These are phyloP conservation scores for Calonectria pauciramosa DNA, from an alignment of 2,329 filamentous ascomycete species.

Conservation along the genomic window DNA sequence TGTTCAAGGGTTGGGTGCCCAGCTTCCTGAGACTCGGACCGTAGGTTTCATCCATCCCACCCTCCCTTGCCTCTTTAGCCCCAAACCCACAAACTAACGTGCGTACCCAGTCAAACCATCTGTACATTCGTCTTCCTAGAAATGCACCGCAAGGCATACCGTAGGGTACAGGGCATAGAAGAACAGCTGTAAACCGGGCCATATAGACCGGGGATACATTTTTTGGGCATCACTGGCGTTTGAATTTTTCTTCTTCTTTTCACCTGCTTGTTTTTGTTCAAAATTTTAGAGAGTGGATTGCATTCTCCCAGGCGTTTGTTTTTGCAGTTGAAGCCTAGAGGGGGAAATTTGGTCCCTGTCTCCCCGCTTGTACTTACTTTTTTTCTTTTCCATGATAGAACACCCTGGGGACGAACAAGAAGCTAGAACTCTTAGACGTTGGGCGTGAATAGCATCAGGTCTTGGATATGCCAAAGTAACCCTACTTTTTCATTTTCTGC, in stretches of 20 bases:
- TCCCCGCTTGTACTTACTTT: constrained; percentile 21
- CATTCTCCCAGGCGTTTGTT: constrained; percentile 44
- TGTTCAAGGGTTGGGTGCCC: constrained; percentile 94
- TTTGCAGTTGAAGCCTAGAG: constrained; percentile 21
- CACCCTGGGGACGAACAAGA: neutral
- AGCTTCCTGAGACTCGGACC: constrained; percentile 76
- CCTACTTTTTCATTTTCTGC: neutral
- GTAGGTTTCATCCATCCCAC: constrained; percentile 55
- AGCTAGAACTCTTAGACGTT: neutral
- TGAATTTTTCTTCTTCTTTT: constrained; percentile 23
- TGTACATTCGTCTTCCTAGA: constrained; percentile 90
- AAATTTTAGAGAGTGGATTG: constrained; percentile 30
- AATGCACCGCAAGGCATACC: constrained; percentile 85
- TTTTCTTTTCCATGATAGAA: constrained; percentile 10
- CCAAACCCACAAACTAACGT: constrained; percentile 26
- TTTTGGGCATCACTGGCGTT: constrained; percentile 41
- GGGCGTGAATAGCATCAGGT: constrained; percentile 11
- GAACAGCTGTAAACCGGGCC: constrained; percentile 41
- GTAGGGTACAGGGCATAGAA: constrained; percentile 61
- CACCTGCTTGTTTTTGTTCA: constrained; percentile 23
- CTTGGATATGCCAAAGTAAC: constrained; percentile 12
- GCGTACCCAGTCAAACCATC: constrained; percentile 77
- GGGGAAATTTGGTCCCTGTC: constrained; percentile 7
- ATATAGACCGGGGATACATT: constrained; percentile 35
- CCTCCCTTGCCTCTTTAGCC: neutral